phyloP scores from a whole-genome alignment of 139 green algal species.

The Chlorella sp. region DNA sequence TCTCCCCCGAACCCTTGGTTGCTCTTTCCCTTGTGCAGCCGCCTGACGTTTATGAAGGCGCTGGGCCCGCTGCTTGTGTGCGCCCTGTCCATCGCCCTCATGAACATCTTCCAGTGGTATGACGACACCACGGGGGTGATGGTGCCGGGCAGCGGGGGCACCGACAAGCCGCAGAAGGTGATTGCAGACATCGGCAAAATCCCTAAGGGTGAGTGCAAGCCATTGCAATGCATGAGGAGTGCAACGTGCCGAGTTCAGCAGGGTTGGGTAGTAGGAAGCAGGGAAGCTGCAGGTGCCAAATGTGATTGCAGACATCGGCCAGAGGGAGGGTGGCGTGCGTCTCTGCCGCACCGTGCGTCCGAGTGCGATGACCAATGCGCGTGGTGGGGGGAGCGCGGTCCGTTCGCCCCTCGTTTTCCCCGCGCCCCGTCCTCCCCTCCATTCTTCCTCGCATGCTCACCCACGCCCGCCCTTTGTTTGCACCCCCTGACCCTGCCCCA shows the following conservation, averaged over 20 bases:
- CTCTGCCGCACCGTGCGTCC: no score
- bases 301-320: no score
- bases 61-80: conserved; percentile 60
- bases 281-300: background rate
- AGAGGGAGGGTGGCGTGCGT: no score
- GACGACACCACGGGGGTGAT: background rate
- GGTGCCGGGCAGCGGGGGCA: background rate
- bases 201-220: background rate
- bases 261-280: background rate
- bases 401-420: no score
- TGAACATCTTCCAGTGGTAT: conserved; percentile 58
- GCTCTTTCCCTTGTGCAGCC: background rate
- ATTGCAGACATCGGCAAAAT: conserved; percentile 19
- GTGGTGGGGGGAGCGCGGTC: no score
- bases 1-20: background rate
- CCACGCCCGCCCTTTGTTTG: no score
- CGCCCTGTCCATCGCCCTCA: conserved; percentile 60
- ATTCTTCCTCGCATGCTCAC: no score
- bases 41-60: conserved; percentile 46
- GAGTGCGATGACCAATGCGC: no score
- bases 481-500: background rate
- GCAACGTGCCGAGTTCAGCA: background rate
- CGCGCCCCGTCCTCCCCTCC: no score
- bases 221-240: no score
- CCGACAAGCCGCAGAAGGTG: background rate